phyloP scores from a whole-genome alignment of 1,284 basidiomycete species.

The Cutaneotrichosporon spelunceum region DNA sequence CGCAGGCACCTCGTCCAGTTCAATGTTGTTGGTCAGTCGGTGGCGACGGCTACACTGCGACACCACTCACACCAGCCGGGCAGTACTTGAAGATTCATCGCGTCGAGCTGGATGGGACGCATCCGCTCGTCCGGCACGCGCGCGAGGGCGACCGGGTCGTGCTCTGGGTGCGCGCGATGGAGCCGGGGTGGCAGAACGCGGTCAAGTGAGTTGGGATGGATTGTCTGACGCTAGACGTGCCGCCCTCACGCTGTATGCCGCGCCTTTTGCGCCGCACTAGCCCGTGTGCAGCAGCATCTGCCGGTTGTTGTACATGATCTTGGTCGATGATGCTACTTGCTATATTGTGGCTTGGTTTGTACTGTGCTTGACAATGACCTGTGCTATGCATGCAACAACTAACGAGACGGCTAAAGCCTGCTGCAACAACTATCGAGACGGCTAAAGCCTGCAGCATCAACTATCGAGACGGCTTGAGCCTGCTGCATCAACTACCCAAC shows the following conservation, averaged over 20 bases:
- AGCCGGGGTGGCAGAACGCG: constrained; percentile 42
- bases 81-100: constrained; percentile 41
- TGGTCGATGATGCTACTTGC: too few relatives aligned
- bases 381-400: constrained; percentile 10
- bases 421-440: too few relatives aligned
- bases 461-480: too few relatives aligned
- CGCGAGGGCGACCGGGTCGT: constrained; percentile 40
- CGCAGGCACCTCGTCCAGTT: constrained; percentile 33
- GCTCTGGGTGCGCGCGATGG: constrained; percentile 41
- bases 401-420: too few relatives aligned
- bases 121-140: constrained; percentile 30
- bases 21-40: constrained; percentile 41
- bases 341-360: too few relatives aligned
- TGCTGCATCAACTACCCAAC: too few relatives aligned
- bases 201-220: constrained; percentile 25
- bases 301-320: too few relatives aligned
- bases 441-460: too few relatives aligned
- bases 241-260: constrained; percentile 30
- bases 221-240: constrained; percentile 26
- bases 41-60: neutral
- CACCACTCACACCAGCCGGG: constrained; percentile 29
- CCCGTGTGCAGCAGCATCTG: too few relatives aligned
- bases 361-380: too few relatives aligned
- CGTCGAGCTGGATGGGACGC: constrained; percentile 25
- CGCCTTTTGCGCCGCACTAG: constrained; percentile 13